Conservation (phyloP, 345 rosid species). For the Aquilaria yunnanensis region DNA sequence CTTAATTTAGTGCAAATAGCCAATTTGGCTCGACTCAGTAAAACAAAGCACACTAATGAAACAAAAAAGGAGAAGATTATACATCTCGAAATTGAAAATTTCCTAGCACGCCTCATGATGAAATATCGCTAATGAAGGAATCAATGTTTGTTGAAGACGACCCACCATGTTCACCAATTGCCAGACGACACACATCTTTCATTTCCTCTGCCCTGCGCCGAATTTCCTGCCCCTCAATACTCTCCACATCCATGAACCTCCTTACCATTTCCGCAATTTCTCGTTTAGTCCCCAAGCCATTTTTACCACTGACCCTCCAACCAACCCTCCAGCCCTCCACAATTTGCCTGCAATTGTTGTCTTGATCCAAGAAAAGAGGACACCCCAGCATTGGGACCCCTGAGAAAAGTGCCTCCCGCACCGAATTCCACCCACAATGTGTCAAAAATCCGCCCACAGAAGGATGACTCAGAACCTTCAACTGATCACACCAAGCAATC, state of each 20-base stretch:
- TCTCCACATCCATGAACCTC: conserved; percentile 23
- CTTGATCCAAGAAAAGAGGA: conserved; percentile 46
- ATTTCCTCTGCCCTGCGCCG: conserved; percentile 25
- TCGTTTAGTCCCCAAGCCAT: conserved; percentile 20
- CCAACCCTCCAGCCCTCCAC: conserved; percentile 59
- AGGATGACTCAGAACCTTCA: conserved; percentile 42
- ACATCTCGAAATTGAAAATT: no score
- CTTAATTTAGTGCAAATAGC: no score
- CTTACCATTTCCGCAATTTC: conserved; percentile 21
- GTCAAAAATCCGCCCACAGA: conserved; percentile 59
- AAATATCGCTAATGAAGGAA: conserved; percentile 30
- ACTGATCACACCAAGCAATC: conserved; percentile 57
- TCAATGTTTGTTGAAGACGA: conserved; percentile 35
- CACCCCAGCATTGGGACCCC: conserved; percentile 45
- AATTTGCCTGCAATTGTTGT: conserved; percentile 32
- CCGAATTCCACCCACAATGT: conserved; percentile 69
- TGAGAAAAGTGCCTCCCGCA: conserved; percentile 37
- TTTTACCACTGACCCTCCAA: conserved; percentile 25
- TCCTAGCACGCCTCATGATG: not conserved
- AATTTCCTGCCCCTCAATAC: conserved; percentile 23
- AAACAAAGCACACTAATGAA: no score
- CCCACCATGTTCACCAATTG: conserved; percentile 23
- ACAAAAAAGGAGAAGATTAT: no score
- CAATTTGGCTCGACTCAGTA: no score
- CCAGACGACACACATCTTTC: conserved; percentile 18